Conservation (phyloP, 148 eudicot genomes). For the Vaccinium myrtillus region DNA sequence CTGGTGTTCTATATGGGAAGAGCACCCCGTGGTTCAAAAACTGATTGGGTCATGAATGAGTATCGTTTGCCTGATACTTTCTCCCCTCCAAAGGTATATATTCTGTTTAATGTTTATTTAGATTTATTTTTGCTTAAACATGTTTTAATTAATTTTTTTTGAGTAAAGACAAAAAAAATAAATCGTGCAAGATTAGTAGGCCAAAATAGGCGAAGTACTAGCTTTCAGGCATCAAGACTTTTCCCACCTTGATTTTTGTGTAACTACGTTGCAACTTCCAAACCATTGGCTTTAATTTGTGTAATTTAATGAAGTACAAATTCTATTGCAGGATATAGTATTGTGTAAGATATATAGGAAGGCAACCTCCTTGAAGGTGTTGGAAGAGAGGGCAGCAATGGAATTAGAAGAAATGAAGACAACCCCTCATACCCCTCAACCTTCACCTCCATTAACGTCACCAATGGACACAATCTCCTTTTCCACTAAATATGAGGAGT, state of each 20-base stretch:
- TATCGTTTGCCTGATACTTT: slow-evolving; percentile 64
- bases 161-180: too few species aligned
- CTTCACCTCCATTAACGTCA: slow-evolving; percentile 38
- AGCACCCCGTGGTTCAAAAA: slow-evolving; percentile 75
- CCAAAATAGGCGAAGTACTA: too few species aligned
- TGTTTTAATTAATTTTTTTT: too few species aligned
- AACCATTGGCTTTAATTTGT: not conserved
- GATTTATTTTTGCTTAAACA: not conserved
- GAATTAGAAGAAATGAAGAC: slow-evolving; percentile 46
- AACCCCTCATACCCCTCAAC: not conserved
- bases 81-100: slow-evolving; percentile 42
- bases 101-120: not conserved
- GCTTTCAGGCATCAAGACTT: not conserved
- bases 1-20: slow-evolving; percentile 82
- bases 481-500: slow-evolving; percentile 25
- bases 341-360: slow-evolving; percentile 88
- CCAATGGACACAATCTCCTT: slow-evolving; percentile 29
- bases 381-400: slow-evolving; percentile 79
- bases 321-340: slow-evolving; percentile 67
- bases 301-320: not conserved
- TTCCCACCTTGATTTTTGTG: not conserved
- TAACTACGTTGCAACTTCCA: not conserved
- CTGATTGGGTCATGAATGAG: slow-evolving; percentile 93
- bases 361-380: slow-evolving; percentile 79
- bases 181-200: too few species aligned